A percentile compares a stretch with the other conserved stretches of the same genome.
phyloP scores from a whole-genome alignment of 441 rosid species.

The Erodium trifolium region DNA sequence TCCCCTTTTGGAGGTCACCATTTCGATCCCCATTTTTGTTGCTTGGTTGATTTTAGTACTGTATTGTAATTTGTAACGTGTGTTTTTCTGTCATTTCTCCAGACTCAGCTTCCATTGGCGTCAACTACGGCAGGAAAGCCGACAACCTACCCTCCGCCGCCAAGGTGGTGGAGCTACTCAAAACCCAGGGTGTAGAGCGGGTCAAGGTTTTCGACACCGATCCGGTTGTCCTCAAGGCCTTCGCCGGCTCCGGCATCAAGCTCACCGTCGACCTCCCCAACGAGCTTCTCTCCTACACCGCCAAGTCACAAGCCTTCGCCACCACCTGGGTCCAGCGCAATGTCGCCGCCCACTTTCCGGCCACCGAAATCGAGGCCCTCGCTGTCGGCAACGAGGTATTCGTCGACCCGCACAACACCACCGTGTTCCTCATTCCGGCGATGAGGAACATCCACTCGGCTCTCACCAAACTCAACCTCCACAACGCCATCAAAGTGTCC shows the following conservation, averaged over 20 bases:
- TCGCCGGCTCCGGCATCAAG: constrained; percentile 58
- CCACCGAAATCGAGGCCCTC: constrained; percentile 69
- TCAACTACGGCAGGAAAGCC: constrained; percentile 78
- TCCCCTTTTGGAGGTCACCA: too few relatives aligned
- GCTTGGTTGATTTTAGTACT: too few relatives aligned
- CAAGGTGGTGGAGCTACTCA: constrained; percentile 57
- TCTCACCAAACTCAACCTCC: constrained; percentile 39
- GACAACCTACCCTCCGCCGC: constrained; percentile 61
- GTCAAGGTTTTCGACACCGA: constrained; percentile 75
- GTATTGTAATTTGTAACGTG: too few relatives aligned
- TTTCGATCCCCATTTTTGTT: too few relatives aligned
- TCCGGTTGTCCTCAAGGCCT: constrained; percentile 55
- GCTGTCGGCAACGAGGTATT: constrained; percentile 83
- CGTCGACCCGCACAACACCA: constrained; percentile 60
- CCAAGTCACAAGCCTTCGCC: constrained; percentile 41
- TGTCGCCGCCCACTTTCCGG: constrained; percentile 51
- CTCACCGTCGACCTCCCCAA: constrained; percentile 79
- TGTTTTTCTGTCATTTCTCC: constrained; percentile 14
- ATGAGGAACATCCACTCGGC: constrained; percentile 73
- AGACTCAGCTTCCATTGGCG: constrained; percentile 73
- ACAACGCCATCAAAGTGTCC: constrained; percentile 56
- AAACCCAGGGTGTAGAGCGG: constrained; percentile 53
- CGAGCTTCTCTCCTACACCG: constrained; percentile 45
- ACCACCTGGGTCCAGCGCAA: constrained; percentile 47
- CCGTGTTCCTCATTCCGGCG: constrained; percentile 54